Percentiles rank a stretch among this genome's conserved stretches.
These are phyloP conservation scores for Euryodendron excelsum DNA, from an alignment of 148 eudicot species.

Conservation along the genomic window DNA sequence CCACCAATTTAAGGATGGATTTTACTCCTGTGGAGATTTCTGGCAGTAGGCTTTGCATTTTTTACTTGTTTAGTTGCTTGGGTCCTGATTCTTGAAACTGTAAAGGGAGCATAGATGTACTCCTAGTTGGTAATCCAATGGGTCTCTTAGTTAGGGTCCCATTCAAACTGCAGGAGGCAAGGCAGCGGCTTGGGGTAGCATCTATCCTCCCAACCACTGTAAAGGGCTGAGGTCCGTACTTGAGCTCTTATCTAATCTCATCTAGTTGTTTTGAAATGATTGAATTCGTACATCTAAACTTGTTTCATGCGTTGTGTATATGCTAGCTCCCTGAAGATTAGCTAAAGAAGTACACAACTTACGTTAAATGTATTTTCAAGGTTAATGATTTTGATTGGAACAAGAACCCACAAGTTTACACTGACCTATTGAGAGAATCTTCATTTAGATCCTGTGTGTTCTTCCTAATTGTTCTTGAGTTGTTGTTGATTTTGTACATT, in stretches of 20 bases:
- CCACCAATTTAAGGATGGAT: slow-evolving; percentile 68
- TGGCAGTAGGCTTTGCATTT: slow-evolving; percentile 18
- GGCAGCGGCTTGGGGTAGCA: neutral
- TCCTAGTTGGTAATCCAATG: neutral
- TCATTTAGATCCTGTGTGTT: neutral
- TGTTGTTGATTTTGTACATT: no score
- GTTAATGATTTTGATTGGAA: neutral
- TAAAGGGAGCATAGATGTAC: no score
- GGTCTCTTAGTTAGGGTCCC: neutral
- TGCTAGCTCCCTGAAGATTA: neutral
- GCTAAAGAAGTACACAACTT: neutral
- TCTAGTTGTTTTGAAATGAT: neutral
- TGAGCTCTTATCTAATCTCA: neutral
- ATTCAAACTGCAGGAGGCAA: neutral
- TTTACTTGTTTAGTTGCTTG: neutral
- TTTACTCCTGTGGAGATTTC: slow-evolving; percentile 55
- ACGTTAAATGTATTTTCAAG: neutral
- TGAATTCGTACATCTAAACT: neutral
- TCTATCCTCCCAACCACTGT: neutral
- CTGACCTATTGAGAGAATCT: neutral
- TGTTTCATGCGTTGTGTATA: neutral
- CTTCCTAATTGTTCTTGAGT: no score
- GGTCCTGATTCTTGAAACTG: neutral
- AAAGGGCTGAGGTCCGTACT: neutral
- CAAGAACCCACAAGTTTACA: neutral